Conservation (phyloP, 331 rosid genomes). For the Prunus yedoensis region DNA sequence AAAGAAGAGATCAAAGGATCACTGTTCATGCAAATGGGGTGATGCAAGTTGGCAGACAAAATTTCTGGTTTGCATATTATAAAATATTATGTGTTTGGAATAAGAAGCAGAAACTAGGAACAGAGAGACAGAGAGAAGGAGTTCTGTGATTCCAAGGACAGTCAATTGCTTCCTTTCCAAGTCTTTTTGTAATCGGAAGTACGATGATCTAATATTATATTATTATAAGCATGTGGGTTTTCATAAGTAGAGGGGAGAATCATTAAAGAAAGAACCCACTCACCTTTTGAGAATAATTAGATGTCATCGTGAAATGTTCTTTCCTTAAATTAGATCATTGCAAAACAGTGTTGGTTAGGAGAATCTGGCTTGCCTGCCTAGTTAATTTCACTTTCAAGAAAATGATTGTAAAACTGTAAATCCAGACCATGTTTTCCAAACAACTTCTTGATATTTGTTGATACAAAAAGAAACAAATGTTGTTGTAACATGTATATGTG, state of each 20-base stretch:
- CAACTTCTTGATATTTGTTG: background rate
- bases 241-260: background rate
- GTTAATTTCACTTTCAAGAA: conserved; percentile 8
- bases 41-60: conserved; percentile 27
- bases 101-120: conserved; percentile 22
- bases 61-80: conserved; percentile 15
- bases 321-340: background rate
- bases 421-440: background rate
- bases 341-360: conserved; percentile 3
- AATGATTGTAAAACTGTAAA: conserved; percentile 11
- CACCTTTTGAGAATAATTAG: background rate
- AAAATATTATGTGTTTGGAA: conserved; percentile 9
- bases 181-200: conserved; percentile 17
- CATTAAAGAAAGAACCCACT: conserved; percentile 7
- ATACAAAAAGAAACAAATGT: background rate
- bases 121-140: conserved; percentile 8
- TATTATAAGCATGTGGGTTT: conserved; percentile 22
- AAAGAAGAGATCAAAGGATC: conserved; percentile 24
- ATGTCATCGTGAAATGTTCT: background rate
- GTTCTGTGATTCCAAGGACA: conserved; percentile 15
- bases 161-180: conserved; percentile 30
- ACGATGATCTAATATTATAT: conserved; percentile 13
- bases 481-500: background rate
- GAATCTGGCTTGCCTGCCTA: conserved; percentile 11
- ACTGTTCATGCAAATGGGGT: conserved; percentile 18